Percentiles rank a stretch among this genome's conserved stretches.
Conservation (phyloP, 139 green algal genomes). For the Micractinium conductrix region DNA sequence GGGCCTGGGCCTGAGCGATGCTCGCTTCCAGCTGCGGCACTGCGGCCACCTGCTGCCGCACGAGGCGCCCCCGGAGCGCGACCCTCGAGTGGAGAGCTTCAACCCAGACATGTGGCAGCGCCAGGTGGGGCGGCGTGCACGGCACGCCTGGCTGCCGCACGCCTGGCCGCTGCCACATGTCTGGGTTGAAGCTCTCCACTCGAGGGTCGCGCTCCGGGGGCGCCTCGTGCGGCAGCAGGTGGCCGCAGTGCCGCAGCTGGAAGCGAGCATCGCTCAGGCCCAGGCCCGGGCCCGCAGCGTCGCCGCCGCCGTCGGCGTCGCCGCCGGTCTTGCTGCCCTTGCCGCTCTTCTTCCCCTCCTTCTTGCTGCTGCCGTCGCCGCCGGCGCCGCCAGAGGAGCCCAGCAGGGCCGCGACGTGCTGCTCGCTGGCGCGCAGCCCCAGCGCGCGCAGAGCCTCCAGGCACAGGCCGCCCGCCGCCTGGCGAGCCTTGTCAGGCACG, state of each 20-base stretch:
- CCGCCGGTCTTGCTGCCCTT: background rate
- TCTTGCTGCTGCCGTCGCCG: background rate
- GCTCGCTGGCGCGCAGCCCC: background rate
- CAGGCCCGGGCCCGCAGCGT: background rate
- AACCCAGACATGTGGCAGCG: background rate
- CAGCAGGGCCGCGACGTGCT: background rate
- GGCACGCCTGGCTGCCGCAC: background rate
- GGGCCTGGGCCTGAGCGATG: no score
- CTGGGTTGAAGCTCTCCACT: constrained; percentile 41
- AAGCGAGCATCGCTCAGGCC: constrained; percentile 16
- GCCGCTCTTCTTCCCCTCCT: constrained; percentile 21
- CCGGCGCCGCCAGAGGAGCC: background rate
- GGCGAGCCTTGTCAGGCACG: background rate
- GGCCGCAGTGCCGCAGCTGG: constrained; percentile 42
- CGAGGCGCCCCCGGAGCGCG: no score
- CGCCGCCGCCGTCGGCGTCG: background rate
- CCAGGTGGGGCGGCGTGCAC: background rate
- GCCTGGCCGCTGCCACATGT: constrained; percentile 45
- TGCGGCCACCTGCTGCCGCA: no score
- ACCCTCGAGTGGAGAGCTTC: background rate
- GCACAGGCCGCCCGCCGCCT: background rate
- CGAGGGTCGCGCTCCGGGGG: constrained; percentile 27
- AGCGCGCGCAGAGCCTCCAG: background rate
- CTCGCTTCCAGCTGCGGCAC: no score
- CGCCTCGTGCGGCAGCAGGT: constrained; percentile 37